Evolutionary conservation across 2,329 filamentous ascomycete species (phyloP), one percentile per base, ranked within the genome.

Genomic region (Hypomyces rosellus): DNA sequence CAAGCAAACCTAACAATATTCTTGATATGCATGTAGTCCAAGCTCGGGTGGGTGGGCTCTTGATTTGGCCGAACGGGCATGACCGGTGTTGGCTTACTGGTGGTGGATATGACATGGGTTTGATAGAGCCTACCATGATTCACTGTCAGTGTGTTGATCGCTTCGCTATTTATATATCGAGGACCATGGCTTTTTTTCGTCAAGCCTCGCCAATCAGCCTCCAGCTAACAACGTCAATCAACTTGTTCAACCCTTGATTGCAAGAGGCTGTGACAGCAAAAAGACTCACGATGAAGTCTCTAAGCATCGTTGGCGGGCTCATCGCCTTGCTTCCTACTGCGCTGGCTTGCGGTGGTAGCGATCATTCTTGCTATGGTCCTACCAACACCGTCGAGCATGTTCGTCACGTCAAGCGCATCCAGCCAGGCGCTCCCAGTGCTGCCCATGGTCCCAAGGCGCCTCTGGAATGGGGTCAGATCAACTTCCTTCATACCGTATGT

Each of bases 381-480:
- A 55, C 61, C n/a, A 65, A 64, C 58, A 64, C 62, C 18, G 64
- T 74, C 48, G 65, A 73, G 52, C 69, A 75, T 55, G 72, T 76
- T 50, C 71, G 74, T 41, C 67, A 73, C 50, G 72, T 73, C 52
- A 74, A 74, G 59, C 69, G 74, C 39, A 76, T 76, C 61, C 74
- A 77, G 55, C 73, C 73, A 0, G 72, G 69, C 15, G 71, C 71
- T 1, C 63, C 64, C 20, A 66, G 70, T 39, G 73, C 74, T 22
- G 61, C 63, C 0, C 69, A 70, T 48, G 71, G 71, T 8, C 74
- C 74, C 37, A 72, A 65, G 34, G 65, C 62, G 4, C 64, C 67
- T 40, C 66, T 83, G 7, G 76, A 80, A 69, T 84, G 81, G 81
- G 81, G 81, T 2, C 77, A 84, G 61, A 64, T 84, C 57, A 84